Evolutionary conservation across 2,329 filamentous ascomycete species (phyloP).

Genomic region (Colletotrichum eremochloae): DNA sequence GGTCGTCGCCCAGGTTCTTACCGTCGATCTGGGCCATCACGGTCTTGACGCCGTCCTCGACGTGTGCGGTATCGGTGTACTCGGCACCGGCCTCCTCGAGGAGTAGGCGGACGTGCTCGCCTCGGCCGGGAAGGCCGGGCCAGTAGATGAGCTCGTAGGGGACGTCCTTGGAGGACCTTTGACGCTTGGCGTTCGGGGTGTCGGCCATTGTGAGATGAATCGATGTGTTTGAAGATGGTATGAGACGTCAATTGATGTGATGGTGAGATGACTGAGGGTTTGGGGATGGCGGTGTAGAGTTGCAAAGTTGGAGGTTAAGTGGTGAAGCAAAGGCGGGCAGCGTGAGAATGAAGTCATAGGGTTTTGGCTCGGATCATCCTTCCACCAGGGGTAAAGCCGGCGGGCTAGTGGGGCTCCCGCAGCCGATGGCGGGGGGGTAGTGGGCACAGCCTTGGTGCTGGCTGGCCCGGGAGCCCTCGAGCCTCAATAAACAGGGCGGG

Average conservation of each 20-base stretch:
- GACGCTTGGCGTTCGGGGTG: conserved; percentile 47
- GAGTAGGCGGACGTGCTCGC: conserved; percentile 78
- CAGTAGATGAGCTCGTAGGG: conserved; percentile 79
- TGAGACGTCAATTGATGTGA: neutral
- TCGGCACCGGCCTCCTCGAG: conserved; percentile 76
- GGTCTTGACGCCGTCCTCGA: conserved; percentile 62
- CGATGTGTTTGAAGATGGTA: neutral
- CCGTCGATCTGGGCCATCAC: conserved; percentile 63
- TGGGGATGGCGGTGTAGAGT: neutral
- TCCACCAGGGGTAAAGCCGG: conserved; percentile 19
- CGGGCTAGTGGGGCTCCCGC: conserved; percentile 29
- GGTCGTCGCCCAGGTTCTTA: conserved; percentile 61
- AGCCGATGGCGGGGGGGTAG: conserved; percentile 25
- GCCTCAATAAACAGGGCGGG: too few species aligned
- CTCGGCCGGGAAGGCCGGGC: conserved; percentile 78
- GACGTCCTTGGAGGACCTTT: conserved; percentile 56
- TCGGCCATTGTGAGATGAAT: conserved; percentile 14
- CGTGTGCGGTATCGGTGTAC: conserved; percentile 71
- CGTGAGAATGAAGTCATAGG: conserved; percentile 36
- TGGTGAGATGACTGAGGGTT: neutral
- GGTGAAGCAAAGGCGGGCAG: conserved; percentile 4
- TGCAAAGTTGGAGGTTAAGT: neutral
- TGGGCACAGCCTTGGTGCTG: conserved; percentile 18
- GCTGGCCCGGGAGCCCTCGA: neutral
- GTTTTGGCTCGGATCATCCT: conserved; percentile 8